These are phyloP conservation scores for Linderniella brevidens DNA, from an alignment of 257 asterid species.

Conservation along the genomic window DNA sequence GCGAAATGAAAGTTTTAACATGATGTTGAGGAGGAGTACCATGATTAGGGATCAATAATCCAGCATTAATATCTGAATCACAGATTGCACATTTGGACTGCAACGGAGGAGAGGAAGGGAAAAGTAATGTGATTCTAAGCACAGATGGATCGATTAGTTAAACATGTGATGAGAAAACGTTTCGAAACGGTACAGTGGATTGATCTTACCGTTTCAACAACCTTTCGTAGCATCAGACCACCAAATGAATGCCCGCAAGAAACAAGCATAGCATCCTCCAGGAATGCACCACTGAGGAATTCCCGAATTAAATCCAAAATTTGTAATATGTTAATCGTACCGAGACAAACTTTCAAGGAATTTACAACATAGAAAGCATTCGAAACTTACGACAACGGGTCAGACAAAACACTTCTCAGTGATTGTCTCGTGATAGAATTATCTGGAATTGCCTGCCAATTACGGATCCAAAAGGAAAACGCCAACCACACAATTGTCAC, in stretches of 20 bases:
- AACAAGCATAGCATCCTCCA: slow-evolving; percentile 88
- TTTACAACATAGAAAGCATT: not conserved
- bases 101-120: too few relatives aligned
- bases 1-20: not conserved
- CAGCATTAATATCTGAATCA: slow-evolving; percentile 54
- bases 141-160: too few relatives aligned
- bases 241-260: slow-evolving; percentile 99
- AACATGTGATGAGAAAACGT: too few relatives aligned
- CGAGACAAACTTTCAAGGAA: not conserved
- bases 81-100: slow-evolving; percentile 89
- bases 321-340: not conserved
- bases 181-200: too few relatives aligned
- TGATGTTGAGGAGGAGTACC: slow-evolving; percentile 24
- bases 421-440: slow-evolving; percentile 62
- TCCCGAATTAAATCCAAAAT: slow-evolving; percentile 17
- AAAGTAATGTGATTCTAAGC: too few relatives aligned
- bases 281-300: slow-evolving; percentile 67
- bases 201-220: slow-evolving; percentile 63
- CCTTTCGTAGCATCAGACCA: slow-evolving; percentile 77
- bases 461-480: slow-evolving; percentile 27
- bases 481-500: too few relatives aligned
- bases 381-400: slow-evolving; percentile 80
- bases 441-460: slow-evolving; percentile 59
- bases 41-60: slow-evolving; percentile 71
- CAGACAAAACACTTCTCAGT: slow-evolving; percentile 81